These are phyloP conservation scores for Beauveria bassiana DNA, from an alignment of 2,329 filamentous ascomycete species.

Conservation along the genomic window DNA sequence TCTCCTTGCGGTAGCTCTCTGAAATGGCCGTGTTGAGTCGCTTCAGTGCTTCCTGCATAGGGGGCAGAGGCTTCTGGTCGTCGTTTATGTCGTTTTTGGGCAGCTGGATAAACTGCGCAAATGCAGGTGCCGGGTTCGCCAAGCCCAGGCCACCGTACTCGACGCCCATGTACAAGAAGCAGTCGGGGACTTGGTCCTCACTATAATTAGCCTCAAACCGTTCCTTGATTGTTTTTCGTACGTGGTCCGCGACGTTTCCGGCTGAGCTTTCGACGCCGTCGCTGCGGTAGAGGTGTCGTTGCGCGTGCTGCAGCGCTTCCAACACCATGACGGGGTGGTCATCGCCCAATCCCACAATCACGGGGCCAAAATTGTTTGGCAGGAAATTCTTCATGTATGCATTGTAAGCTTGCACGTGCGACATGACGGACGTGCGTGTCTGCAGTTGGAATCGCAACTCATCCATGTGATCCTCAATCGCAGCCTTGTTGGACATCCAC, in stretches of 20 bases:
- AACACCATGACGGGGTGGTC: constrained; percentile 5
- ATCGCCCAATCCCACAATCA: constrained; percentile 29
- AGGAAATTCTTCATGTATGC: constrained; percentile 50
- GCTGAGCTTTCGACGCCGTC: constrained; percentile 21
- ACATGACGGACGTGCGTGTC: constrained; percentile 45
- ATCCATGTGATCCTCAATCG: constrained; percentile 46
- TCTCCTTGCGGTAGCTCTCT: not conserved
- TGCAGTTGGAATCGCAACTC: constrained; percentile 48
- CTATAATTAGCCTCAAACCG: constrained; percentile 32
- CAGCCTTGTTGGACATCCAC: constrained; percentile 6
- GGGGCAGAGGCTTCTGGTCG: not conserved
- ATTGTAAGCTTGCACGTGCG: constrained; percentile 55
- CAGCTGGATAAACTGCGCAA: constrained; percentile 9
- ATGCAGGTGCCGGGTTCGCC: constrained; percentile 23
- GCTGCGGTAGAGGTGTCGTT: not conserved
- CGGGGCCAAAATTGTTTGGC: constrained; percentile 47
- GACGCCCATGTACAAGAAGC: constrained; percentile 33
- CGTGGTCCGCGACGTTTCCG: constrained; percentile 39
- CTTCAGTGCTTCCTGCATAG: not conserved
- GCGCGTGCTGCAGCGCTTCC: constrained; percentile 7
- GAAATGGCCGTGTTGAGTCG: not conserved
- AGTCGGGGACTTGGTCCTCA: constrained; percentile 29
- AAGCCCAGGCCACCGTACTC: constrained; percentile 32
- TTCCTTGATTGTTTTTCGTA: constrained; percentile 37
- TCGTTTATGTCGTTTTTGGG: not conserved